Evolutionary conservation across 2,329 filamentous ascomycete species (phyloP).

Genomic region (Rutstroemia sp.): DNA sequence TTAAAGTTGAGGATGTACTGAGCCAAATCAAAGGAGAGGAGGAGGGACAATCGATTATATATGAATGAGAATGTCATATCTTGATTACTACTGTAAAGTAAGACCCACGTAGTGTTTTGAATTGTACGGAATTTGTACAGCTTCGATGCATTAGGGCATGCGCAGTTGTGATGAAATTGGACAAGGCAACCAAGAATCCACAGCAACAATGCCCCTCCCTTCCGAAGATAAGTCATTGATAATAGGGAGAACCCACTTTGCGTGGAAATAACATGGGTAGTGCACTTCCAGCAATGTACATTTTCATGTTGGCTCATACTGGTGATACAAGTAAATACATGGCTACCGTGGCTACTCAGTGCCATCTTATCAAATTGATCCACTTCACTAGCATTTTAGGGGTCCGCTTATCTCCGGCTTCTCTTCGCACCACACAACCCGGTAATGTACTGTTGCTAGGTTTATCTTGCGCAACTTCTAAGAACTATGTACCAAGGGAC

Average conservation of each 20-base stretch:
- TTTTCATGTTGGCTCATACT: neutral
- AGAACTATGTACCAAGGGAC: too few relatives aligned
- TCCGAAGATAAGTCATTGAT: conserved; percentile 5
- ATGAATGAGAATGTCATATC: neutral
- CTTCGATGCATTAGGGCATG: conserved; percentile 5
- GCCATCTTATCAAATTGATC: conserved; percentile 4
- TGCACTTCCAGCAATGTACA: neutral
- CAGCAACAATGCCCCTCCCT: neutral
- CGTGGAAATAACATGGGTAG: neutral
- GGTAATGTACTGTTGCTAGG: neutral
- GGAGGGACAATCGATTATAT: neutral
- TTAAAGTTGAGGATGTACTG: neutral
- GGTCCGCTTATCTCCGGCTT: conserved; percentile 12
- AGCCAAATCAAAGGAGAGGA: neutral
- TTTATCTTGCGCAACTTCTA: neutral
- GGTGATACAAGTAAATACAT: neutral
- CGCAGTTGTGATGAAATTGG: conserved; percentile 1
- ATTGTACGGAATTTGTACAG: neutral
- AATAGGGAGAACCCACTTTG: conserved; percentile 1
- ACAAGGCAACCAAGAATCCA: neutral
- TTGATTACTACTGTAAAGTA: neutral
- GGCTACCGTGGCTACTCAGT: neutral
- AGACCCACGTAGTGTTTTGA: conserved; percentile 7
- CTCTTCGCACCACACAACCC: neutral
- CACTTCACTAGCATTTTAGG: neutral